Conservation (phyloP, 2,329 filamentous ascomycete species). For the Teratosphaeria gauchensis region DNA sequence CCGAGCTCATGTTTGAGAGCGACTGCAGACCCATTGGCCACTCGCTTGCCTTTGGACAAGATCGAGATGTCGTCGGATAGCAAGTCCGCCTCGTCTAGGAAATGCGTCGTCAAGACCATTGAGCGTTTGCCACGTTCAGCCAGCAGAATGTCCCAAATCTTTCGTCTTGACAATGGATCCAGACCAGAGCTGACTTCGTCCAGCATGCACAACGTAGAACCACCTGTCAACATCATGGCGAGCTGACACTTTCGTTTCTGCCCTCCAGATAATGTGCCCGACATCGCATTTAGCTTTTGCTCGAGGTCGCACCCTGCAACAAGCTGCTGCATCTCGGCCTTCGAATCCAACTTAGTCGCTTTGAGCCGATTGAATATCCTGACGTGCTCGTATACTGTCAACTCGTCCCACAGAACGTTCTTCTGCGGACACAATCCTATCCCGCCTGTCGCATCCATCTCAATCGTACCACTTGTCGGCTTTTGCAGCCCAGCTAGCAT, state of each 20-base stretch:
- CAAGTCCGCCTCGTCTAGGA: conserved; percentile 85
- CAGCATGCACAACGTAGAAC: conserved; percentile 77
- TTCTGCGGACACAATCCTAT: conserved; percentile 85
- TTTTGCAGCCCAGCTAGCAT: conserved; percentile 75
- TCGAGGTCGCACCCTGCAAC: conserved; percentile 64
- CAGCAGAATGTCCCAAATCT: conserved; percentile 89
- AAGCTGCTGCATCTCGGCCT: conserved; percentile 52
- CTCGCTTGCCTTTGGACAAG: conserved; percentile 71
- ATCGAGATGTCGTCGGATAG: conserved; percentile 84
- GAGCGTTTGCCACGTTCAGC: conserved; percentile 74
- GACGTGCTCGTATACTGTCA: conserved; percentile 80
- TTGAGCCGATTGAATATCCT: conserved; percentile 77
- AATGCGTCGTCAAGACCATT: conserved; percentile 84
- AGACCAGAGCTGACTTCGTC: conserved; percentile 86
- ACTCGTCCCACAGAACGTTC: conserved; percentile 85
- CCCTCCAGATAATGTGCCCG: conserved; percentile 75
- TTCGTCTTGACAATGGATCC: conserved; percentile 74
- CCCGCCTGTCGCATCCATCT: conserved; percentile 66
- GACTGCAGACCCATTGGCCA: conserved; percentile 74
- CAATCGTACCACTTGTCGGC: conserved; percentile 65
- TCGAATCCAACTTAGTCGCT: conserved; percentile 51
- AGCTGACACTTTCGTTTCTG: conserved; percentile 89
- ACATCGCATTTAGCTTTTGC: conserved; percentile 60
- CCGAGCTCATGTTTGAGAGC: conserved; percentile 75
- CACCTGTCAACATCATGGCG: conserved; percentile 91